Base-by-base conservation (phyloP, 306 rosid genomes). In the Trifolium pratense region DNA sequence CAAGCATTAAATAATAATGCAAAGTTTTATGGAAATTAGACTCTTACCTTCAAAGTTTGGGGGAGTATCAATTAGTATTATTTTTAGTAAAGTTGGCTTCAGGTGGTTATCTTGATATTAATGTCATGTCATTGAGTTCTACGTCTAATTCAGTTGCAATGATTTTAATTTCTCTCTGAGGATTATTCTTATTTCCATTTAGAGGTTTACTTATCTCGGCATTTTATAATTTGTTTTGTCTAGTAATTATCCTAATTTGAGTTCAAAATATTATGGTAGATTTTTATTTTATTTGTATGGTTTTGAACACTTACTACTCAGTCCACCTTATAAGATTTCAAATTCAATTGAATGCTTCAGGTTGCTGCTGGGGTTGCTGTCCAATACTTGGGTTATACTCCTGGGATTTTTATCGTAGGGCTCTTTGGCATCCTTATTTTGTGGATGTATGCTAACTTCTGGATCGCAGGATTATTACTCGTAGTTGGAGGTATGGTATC, bases 361-460 rank as follows among this genome's bases (percentile, higher is more conserved):
- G 99, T 90, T 71, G 85, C 81, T 52, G 99, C 99, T 66, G 97
- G 97, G 72, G 85, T 79, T 76, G 89, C 97, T 67, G 81, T 95
- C 60, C 91, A 85, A 67, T 88, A 95, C 81, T 75, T 95, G 87
- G 99, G 99, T 23, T 95, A 90, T 80, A 95, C 99, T 63, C 96
- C 99, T 14, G 99, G 99, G 26, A 69, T 95, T 68, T 95, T 92
- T 63, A 92, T 95, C 9, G 97, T 95, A 25, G 99, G 99, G 78
- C 87, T 95, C 63, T 87, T 90, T 26, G 97, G 83, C 68, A 95
- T 95, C 90, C 92, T 95, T 52, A 78, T 95, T 66, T 85, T 95
- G 78, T 95, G 97, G 99, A 92, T 90, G 97, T 95, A 83, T 77
- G 99, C 97, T 75, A 92, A 95, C 88, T 88, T 95, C 83, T 92